phyloP scores from a whole-genome alignment of 2,329 filamentous ascomycete species.

The Cercospora sp. region DNA sequence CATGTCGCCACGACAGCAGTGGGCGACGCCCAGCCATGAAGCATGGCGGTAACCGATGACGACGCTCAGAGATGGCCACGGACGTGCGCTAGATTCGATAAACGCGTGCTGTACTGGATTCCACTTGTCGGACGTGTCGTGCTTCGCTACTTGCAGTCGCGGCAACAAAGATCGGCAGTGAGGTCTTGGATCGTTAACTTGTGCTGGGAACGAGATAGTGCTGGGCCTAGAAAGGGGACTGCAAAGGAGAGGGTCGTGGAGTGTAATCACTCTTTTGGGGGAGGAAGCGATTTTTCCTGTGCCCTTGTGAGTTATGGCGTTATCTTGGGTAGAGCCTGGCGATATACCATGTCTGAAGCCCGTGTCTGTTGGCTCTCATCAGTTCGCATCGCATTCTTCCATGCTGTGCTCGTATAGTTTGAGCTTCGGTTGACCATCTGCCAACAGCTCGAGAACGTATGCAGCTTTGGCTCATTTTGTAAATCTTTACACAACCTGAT shows the following conservation, averaged over 20 bases:
- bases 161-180: not conserved
- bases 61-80: not conserved
- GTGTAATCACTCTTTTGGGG: not conserved
- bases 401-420: not conserved
- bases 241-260: not conserved
- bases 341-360: not conserved
- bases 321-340: not conserved
- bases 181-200: not conserved
- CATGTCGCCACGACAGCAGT: slow-evolving; percentile 7
- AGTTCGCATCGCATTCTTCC: not conserved
- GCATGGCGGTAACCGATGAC: not conserved
- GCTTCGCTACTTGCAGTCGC: not conserved
- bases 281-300: not conserved
- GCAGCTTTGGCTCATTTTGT: not conserved
- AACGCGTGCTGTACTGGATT: not conserved
- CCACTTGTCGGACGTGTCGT: not conserved
- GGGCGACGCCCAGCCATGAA: slow-evolving; percentile 18
- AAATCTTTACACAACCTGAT: not conserved
- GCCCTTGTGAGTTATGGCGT: not conserved
- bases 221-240: not conserved
- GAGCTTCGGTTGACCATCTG: not conserved
- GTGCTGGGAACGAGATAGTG: not conserved
- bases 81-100: not conserved
- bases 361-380: not conserved
- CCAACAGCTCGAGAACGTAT: not conserved